Evolutionary conservation across 805 yeast genomes (phyloP).

Genomic region (Scheffersomyces amazonensis): DNA sequence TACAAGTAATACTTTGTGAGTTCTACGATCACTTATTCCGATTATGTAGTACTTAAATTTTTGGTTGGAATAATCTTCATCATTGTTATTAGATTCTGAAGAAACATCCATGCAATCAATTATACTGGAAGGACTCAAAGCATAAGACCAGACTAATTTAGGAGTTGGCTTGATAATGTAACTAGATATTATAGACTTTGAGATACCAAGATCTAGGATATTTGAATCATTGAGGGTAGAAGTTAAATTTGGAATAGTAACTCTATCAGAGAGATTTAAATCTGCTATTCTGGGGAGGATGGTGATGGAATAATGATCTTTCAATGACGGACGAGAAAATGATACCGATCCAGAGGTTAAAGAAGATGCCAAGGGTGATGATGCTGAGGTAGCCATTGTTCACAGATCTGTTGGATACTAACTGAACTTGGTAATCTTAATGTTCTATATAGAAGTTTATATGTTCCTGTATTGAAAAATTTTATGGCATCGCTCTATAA

Average conservation of each 20-base stretch:
- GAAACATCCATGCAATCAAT: conserved; percentile 40
- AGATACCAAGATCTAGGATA: conserved; percentile 48
- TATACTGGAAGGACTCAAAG: conserved; percentile 46
- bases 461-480: no score
- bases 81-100: conserved; percentile 1
- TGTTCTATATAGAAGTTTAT: no score
- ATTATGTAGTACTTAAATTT: conserved; percentile 27
- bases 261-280: conserved; percentile 19
- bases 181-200: conserved; percentile 51
- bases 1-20: conserved; percentile 21
- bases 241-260: conserved; percentile 17
- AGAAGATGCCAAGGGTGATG: no score
- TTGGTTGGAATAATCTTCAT: not conserved
- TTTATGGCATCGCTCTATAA: no score
- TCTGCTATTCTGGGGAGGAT: conserved; percentile 34
- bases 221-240: conserved; percentile 20
- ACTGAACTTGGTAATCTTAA: no score
- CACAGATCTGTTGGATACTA: no score
- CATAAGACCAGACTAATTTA: conserved; percentile 53
- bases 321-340: conserved; percentile 12
- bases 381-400: no score
- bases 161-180: conserved; percentile 56
- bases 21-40: conserved; percentile 37
- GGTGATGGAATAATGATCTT: conserved; percentile 28
- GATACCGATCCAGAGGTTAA: no score